Evolutionary conservation across 345 rosid species (phyloP).

Genomic region (Arabis hirsuta): DNA sequence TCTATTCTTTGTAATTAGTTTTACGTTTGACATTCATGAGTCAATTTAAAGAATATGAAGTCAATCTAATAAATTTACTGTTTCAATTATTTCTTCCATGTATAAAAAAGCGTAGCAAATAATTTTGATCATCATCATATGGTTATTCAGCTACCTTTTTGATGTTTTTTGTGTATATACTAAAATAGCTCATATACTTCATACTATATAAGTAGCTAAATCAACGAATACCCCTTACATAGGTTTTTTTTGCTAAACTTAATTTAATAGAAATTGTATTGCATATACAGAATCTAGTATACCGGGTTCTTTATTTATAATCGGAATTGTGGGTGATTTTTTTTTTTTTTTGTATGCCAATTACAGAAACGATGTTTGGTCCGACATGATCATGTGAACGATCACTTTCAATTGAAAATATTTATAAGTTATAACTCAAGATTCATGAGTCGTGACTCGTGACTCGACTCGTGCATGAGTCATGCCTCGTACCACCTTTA

Average conservation of each 20-base stretch:
- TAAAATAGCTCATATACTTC: too few relatives aligned
- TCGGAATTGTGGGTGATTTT: constrained; percentile 2
- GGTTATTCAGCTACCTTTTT: neutral
- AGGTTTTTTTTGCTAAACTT: neutral
- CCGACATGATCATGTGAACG: constrained; percentile 37
- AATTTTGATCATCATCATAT: neutral
- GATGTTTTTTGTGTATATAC: neutral
- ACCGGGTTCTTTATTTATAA: neutral
- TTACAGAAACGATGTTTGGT: constrained; percentile 18
- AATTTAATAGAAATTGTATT: neutral
- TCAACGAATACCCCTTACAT: neutral
- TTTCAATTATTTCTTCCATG: too few relatives aligned
- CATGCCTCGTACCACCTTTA: constrained; percentile 39
- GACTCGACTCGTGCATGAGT: constrained; percentile 36
- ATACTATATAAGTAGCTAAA: too few relatives aligned
- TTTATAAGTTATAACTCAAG: constrained; percentile 23
- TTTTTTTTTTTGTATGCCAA: constrained; percentile 3
- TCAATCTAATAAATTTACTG: too few relatives aligned
- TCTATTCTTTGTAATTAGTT: too few relatives aligned
- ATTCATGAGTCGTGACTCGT: constrained; percentile 33
- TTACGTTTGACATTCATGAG: too few relatives aligned
- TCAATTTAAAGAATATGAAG: too few relatives aligned
- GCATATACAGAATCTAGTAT: constrained; percentile 8
- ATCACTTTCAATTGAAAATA: constrained; percentile 15
- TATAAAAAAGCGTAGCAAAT: too few relatives aligned